Conservation (phyloP, 1,284 basidiomycete species). For the Ustilago shanxiensis region DNA sequence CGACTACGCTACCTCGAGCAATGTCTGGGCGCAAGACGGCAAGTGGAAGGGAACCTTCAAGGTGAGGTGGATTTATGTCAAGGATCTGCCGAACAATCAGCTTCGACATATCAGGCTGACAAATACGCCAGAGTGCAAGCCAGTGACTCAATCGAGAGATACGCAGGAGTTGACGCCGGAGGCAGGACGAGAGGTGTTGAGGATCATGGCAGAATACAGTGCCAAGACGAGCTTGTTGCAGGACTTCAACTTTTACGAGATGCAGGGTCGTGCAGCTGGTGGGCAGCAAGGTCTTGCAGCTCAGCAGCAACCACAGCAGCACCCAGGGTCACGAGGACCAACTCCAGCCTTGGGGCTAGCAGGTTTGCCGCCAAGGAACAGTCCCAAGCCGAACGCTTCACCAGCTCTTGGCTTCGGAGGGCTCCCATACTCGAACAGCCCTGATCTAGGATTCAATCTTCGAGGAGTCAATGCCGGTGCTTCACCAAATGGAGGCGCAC, state of each 20-base stretch:
- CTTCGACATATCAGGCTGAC: constrained; percentile 64
- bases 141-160: constrained; percentile 67
- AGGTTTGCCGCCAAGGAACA: constrained; percentile 26
- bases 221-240: constrained; percentile 56
- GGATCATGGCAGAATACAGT: constrained; percentile 59
- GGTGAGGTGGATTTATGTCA: constrained; percentile 68
- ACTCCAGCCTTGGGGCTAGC: constrained; percentile 25
- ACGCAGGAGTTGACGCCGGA: constrained; percentile 67
- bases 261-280: constrained; percentile 32
- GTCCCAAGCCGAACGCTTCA: constrained; percentile 22
- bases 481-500: constrained; percentile 23
- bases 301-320: not conserved
- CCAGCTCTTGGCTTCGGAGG: constrained; percentile 26
- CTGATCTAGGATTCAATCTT: not conserved
- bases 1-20: constrained; percentile 62
- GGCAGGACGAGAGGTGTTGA: constrained; percentile 56
- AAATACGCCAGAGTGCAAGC: constrained; percentile 63
- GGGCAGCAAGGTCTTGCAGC: not conserved
- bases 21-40: constrained; percentile 68
- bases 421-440: constrained; percentile 15
- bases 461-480: not conserved
- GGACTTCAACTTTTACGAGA: constrained; percentile 60
- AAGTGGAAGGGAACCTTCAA: constrained; percentile 70
- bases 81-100: constrained; percentile 66
- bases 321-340: no score